A percentile compares a stretch with the other conserved stretches of the same genome.
phyloP scores from a whole-genome alignment of 2,329 filamentous ascomycete species.

The Geoglossum cookeanum region DNA sequence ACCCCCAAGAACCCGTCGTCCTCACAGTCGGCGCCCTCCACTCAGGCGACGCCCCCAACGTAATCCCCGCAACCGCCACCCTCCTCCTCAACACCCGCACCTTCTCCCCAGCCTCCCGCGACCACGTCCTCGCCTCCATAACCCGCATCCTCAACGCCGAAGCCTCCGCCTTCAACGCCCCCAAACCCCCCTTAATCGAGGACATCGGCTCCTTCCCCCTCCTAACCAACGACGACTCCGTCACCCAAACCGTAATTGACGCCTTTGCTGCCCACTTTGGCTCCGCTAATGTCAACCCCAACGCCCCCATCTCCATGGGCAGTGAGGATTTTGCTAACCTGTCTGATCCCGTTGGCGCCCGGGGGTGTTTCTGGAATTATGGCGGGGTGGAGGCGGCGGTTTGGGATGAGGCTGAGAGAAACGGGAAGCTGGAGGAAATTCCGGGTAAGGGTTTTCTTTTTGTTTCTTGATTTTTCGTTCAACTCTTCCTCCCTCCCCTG shows the following conservation, averaged over 20 bases:
- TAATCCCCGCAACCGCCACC: constrained; percentile 35
- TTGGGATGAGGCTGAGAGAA: constrained; percentile 30
- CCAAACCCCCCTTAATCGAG: constrained; percentile 26
- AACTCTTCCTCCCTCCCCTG: no score
- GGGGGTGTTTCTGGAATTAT: constrained; percentile 36
- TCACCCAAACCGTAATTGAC: constrained; percentile 25
- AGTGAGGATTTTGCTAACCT: constrained; percentile 41
- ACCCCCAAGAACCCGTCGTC: constrained; percentile 34
- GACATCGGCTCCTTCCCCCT: constrained; percentile 28
- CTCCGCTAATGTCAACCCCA: constrained; percentile 11
- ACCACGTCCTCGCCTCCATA: constrained; percentile 28
- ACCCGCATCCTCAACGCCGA: constrained; percentile 38
- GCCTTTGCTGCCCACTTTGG: constrained; percentile 30
- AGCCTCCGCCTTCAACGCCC: constrained; percentile 29
- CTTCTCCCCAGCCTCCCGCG: constrained; percentile 25
- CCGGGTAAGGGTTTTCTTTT: constrained; percentile 15
- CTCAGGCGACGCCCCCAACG: constrained; percentile 39
- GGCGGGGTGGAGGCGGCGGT: constrained; percentile 31
- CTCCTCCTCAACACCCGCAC: constrained; percentile 36
- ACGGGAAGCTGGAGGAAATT: constrained; percentile 28
- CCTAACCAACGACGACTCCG: constrained; percentile 29
- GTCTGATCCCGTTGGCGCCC: constrained; percentile 28
- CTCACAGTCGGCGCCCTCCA: constrained; percentile 39
- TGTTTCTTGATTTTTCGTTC: no score
- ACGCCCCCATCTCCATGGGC: constrained; percentile 23